phyloP scores from a whole-genome alignment of 768 basidiomycete genomes.

The Serendipita sp. region DNA sequence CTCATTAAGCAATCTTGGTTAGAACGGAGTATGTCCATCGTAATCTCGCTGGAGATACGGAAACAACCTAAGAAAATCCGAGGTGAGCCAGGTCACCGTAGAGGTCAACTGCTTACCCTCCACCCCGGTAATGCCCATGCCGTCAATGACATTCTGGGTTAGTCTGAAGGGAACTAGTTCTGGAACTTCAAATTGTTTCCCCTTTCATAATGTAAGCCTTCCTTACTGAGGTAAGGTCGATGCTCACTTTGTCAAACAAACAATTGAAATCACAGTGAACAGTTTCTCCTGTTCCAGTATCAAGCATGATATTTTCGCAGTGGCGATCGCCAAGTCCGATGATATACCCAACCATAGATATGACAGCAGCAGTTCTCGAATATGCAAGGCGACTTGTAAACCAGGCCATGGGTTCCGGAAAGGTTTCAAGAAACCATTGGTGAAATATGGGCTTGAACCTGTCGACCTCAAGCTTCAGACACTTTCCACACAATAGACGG shows the following conservation, averaged over 20 bases:
- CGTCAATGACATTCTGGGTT: constrained; percentile 85
- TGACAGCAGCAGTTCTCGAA: constrained; percentile 81
- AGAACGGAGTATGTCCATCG: constrained; percentile 67
- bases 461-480: not conserved
- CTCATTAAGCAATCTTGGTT: constrained; percentile 91
- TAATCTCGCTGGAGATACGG: constrained; percentile 80
- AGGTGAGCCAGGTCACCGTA: not conserved
- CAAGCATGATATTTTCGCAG: constrained; percentile 89
- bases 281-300: constrained; percentile 71
- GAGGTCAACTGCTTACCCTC: constrained; percentile 44
- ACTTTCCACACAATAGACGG: not conserved
- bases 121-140: constrained; percentile 79
- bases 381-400: constrained; percentile 75
- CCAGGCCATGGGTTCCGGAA: constrained; percentile 95
- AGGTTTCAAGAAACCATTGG: constrained; percentile 94
- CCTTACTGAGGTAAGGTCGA: not conserved
- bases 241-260: constrained; percentile 77
- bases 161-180: constrained; percentile 90
- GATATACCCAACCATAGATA: constrained; percentile 97
- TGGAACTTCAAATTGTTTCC: constrained; percentile 69
- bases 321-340: constrained; percentile 97
- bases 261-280: constrained; percentile 98
- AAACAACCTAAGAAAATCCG: constrained; percentile 45
- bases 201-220: constrained; percentile 22
- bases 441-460: constrained; percentile 81